Conservation (phyloP, 202 grass and related monocot genomes). For the Brachypodium distachyon region DNA sequence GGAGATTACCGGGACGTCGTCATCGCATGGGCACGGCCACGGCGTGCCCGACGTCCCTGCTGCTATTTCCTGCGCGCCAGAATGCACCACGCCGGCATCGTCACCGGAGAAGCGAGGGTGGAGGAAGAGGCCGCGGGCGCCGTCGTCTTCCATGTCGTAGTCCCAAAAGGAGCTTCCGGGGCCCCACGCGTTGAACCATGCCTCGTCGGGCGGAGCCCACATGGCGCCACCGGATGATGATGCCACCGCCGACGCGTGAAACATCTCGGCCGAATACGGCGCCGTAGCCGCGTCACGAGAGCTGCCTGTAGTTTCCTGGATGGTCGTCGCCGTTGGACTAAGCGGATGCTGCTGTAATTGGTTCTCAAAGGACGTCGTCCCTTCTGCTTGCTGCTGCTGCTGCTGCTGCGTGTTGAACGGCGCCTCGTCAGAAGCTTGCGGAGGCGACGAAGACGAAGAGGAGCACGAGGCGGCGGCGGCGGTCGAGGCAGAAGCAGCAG, state of each 20-base stretch:
- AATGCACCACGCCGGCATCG: slow-evolving; percentile 10
- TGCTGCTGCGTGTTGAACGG: slow-evolving; percentile 12
- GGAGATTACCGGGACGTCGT: slow-evolving; percentile 27
- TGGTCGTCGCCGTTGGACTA: not conserved
- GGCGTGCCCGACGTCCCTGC: not conserved
- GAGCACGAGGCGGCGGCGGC: slow-evolving; percentile 12
- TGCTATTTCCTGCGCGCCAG: not conserved
- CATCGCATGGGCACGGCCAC: no score
- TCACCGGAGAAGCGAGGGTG: slow-evolving; percentile 46
- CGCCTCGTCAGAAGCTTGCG: slow-evolving; percentile 31
- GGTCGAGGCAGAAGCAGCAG: not conserved
- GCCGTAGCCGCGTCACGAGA: not conserved
- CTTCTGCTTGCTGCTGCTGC: not conserved
- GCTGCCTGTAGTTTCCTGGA: not conserved
- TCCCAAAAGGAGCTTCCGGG: slow-evolving; percentile 88
- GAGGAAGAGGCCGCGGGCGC: slow-evolving; percentile 43
- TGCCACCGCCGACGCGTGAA: not conserved
- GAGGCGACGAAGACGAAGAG: slow-evolving; percentile 44
- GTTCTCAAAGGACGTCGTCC: not conserved
- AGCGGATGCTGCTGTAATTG: not conserved
- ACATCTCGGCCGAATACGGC: slow-evolving; percentile 1
- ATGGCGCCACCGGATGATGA: slow-evolving; percentile 12
- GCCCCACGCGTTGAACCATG: slow-evolving; percentile 76
- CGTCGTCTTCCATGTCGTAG: slow-evolving; percentile 80
- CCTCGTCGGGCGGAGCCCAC: slow-evolving; percentile 66